phyloP scores from a whole-genome alignment of 208 protist genomes.

The Wallacemonas sp. region DNA sequence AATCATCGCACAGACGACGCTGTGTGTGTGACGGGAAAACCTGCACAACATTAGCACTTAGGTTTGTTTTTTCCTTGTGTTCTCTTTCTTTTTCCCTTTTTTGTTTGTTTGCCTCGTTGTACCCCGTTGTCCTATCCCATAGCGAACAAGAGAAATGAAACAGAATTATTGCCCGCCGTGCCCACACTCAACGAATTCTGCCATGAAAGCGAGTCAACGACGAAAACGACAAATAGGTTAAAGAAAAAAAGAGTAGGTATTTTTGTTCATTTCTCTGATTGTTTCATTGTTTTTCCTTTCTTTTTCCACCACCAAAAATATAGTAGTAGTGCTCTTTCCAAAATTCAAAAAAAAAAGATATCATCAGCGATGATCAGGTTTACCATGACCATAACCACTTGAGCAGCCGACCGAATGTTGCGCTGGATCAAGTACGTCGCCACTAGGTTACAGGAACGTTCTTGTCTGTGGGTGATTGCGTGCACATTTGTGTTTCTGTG shows the following conservation, averaged over 20 bases:
- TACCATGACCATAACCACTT: no score
- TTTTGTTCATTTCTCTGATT: conserved; percentile 24
- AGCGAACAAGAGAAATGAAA: background rate
- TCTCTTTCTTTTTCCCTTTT: conserved; percentile 4
- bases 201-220: background rate
- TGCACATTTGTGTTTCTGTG: no score
- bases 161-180: background rate
- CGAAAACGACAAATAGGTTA: background rate
- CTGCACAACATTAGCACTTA: conserved; percentile 8
- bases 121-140: background rate
- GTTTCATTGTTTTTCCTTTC: conserved; percentile 3
- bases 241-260: conserved; percentile 10
- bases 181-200: background rate
- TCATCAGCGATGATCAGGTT: no score
- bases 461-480: no score
- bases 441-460: no score
- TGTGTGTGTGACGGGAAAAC: background rate
- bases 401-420: no score
- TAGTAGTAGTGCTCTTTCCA: conserved; percentile 16
- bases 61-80: conserved; percentile 10
- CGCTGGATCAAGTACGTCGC: no score
- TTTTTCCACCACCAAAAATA: conserved; percentile 20
- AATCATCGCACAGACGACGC: no score
- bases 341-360: conserved; percentile 21
- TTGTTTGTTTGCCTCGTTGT: background rate